Conservation (phyloP, 2,329 filamentous ascomycete genomes). For the Akanthomyces dipterigenus region DNA sequence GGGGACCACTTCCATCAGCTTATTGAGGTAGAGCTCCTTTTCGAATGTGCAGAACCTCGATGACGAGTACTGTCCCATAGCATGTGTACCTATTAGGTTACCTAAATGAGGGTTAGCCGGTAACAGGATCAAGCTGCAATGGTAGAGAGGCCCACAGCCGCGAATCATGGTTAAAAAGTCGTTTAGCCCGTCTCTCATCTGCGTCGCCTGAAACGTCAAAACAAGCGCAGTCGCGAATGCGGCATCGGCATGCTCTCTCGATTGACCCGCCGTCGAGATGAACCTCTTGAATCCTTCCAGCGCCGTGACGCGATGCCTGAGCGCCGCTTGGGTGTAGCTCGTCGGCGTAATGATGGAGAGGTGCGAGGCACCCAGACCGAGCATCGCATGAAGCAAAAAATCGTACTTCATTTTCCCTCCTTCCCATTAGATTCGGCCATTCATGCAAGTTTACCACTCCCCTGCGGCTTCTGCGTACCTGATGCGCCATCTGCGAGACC, state of each 20-base stretch:
- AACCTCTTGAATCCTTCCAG: conserved; percentile 12
- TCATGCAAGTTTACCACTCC: too few relatives aligned
- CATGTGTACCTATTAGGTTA: conserved; percentile 5
- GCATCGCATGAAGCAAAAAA: conserved; percentile 35
- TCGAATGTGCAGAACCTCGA: conserved; percentile 7
- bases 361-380: conserved; percentile 25
- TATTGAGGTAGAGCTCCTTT: conserved; percentile 2
- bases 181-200: conserved; percentile 10
- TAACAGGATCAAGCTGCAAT: background rate
- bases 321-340: conserved; percentile 1
- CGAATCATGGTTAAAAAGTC: conserved; percentile 12
- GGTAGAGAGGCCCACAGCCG: background rate
- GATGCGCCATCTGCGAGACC: conserved; percentile 30
- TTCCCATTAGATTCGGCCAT: background rate
- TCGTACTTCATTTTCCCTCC: conserved; percentile 25
- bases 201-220: conserved; percentile 9
- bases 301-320: conserved; percentile 6
- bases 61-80: background rate
- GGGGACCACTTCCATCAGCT: background rate
- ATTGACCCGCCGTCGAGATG: conserved; percentile 3
- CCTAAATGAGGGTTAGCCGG: background rate
- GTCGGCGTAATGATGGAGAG: conserved; percentile 7
- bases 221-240: conserved; percentile 10
- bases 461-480: conserved; percentile 20
- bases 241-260: conserved; percentile 7